Percentiles rank a stretch among this genome's conserved stretches.
Conservation (phyloP, 768 basidiomycete genomes). For the Ramaria rubella region DNA sequence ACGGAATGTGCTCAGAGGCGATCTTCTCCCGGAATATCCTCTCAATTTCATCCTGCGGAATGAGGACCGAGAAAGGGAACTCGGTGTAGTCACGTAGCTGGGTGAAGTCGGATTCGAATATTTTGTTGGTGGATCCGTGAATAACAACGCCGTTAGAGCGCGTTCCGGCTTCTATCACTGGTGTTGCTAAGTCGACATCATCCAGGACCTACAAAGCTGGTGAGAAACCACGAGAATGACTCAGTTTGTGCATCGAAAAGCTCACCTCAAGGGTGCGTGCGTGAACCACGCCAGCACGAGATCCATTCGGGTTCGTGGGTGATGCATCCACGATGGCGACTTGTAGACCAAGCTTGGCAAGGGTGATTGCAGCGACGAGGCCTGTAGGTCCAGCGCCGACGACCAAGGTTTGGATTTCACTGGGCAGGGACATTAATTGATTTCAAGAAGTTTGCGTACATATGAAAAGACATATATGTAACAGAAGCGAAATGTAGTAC, state of each 20-base stretch:
- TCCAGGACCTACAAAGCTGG: constrained; percentile 36
- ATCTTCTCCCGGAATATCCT: constrained; percentile 32
- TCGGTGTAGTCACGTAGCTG: constrained; percentile 35
- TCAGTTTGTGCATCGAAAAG: neutral
- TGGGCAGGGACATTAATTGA: constrained; percentile 28
- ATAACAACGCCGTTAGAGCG: neutral
- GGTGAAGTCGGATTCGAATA: constrained; percentile 25
- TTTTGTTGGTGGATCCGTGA: constrained; percentile 8
- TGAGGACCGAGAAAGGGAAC: constrained; percentile 36
- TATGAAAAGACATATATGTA: no score
- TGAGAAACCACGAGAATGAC: constrained; percentile 21
- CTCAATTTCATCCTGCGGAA: constrained; percentile 42
- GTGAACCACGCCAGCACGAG: constrained; percentile 43
- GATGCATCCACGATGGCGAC: constrained; percentile 9
- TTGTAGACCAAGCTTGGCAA: constrained; percentile 1
- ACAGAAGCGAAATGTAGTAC: no score
- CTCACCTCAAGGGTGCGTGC: constrained; percentile 47
- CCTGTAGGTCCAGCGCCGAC: constrained; percentile 13
- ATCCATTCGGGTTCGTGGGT: constrained; percentile 12
- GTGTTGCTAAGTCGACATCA: constrained; percentile 23
- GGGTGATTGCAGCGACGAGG: constrained; percentile 9
- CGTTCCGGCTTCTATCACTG: constrained; percentile 24
- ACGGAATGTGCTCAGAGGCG: constrained; percentile 24
- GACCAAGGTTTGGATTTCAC: constrained; percentile 37
- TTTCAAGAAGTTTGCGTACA: no score